Evolutionary conservation across 2,329 filamentous ascomycete species (phyloP).

Genomic region (Aspergillus spinulosporus): DNA sequence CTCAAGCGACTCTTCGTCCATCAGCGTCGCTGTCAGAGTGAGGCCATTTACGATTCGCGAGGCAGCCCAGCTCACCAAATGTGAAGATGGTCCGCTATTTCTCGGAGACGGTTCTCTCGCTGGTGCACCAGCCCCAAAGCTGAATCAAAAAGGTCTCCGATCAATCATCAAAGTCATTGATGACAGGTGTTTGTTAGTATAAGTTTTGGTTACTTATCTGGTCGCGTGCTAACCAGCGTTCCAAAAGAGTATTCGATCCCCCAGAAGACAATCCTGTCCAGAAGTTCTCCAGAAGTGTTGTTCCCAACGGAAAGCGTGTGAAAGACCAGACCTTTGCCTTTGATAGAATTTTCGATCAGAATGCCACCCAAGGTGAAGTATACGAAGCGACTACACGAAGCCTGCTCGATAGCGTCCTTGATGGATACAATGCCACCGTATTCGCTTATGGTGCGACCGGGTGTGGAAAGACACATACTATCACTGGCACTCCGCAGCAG

Average conservation of each 20-base stretch:
- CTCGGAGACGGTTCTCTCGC: slow-evolving; percentile 93
- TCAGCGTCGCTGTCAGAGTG: slow-evolving; percentile 59
- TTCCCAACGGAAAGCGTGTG: slow-evolving; percentile 82
- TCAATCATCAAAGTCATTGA: slow-evolving; percentile 96
- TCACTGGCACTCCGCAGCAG: slow-evolving; percentile 85
- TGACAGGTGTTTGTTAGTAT: slow-evolving; percentile 84
- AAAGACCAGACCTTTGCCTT: slow-evolving; percentile 98
- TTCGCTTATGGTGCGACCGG: slow-evolving; percentile 98
- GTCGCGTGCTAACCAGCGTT: slow-evolving; percentile 17
- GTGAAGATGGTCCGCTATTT: slow-evolving; percentile 84
- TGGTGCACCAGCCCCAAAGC: slow-evolving; percentile 78
- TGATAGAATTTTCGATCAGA: slow-evolving; percentile 95
- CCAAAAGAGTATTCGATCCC: slow-evolving; percentile 85
- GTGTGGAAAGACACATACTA: slow-evolving; percentile 98
- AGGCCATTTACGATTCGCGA: slow-evolving; percentile 79
- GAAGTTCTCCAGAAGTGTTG: slow-evolving; percentile 77
- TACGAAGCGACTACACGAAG: slow-evolving; percentile 89
- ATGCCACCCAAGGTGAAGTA: slow-evolving; percentile 84
- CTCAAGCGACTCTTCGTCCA: slow-evolving; percentile 50
- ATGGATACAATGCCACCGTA: slow-evolving; percentile 98
- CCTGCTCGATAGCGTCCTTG: slow-evolving; percentile 90
- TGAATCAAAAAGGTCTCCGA: slow-evolving; percentile 81
- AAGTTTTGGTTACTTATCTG: background rate
- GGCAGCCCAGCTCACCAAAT: slow-evolving; percentile 77
- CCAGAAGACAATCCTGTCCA: slow-evolving; percentile 93